Conservation (phyloP, 2,329 filamentous ascomycete genomes). For the Calonectria naviculata region DNA sequence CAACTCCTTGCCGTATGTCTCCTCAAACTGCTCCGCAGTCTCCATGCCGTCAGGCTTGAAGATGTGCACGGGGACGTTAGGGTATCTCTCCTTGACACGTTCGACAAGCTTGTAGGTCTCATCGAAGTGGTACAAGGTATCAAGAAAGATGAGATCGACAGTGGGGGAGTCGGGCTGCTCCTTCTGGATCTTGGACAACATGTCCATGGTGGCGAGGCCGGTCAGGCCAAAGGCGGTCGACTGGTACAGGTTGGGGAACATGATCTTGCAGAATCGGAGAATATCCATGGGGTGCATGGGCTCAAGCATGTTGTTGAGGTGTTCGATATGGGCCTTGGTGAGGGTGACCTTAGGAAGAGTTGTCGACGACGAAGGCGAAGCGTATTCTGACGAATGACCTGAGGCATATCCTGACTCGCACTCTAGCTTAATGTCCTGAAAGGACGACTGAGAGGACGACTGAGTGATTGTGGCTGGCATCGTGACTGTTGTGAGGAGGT, state of each 20-base stretch:
- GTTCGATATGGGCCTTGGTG: constrained; percentile 87
- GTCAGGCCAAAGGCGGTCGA: constrained; percentile 86
- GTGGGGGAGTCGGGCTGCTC: constrained; percentile 69
- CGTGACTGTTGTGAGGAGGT: constrained; percentile 38
- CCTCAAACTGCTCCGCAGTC: constrained; percentile 81
- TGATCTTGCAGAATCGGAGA: constrained; percentile 89
- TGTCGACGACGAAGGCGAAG: constrained; percentile 46
- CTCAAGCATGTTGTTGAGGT: constrained; percentile 90
- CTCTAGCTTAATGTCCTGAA: constrained; percentile 55
- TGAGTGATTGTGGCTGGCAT: constrained; percentile 51
- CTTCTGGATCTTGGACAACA: constrained; percentile 80
- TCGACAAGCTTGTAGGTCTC: constrained; percentile 82
- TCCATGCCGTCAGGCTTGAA: constrained; percentile 86
- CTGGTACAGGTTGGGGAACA: constrained; percentile 90
- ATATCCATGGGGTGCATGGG: constrained; percentile 91
- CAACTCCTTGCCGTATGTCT: constrained; percentile 82
- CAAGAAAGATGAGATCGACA: constrained; percentile 81
- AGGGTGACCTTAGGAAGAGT: constrained; percentile 82
- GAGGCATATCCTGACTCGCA: constrained; percentile 88
- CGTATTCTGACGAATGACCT: constrained; percentile 52
- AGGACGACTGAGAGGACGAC: constrained; percentile 52
- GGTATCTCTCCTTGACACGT: constrained; percentile 80
- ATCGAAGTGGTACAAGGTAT: constrained; percentile 84
- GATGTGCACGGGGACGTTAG: constrained; percentile 83
- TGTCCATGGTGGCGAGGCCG: constrained; percentile 85